phyloP scores from a whole-genome alignment of 139 green algal genomes.

The Protoeuglena noctilucae region DNA sequence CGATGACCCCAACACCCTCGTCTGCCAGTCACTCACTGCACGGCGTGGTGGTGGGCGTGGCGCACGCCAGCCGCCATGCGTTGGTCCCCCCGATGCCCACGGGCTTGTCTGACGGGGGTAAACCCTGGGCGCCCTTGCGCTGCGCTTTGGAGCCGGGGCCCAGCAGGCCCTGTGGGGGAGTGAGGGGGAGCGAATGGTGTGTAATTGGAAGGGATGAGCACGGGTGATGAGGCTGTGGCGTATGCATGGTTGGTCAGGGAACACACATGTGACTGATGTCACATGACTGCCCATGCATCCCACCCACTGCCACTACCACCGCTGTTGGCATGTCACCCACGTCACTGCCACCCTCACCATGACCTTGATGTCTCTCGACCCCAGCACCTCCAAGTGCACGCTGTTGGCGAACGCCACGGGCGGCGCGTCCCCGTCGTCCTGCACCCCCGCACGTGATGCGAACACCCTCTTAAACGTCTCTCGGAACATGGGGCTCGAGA shows the following conservation, averaged over 20 bases:
- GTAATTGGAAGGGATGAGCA: too few relatives aligned
- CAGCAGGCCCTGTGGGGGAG: constrained; percentile 5
- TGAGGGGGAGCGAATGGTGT: too few relatives aligned
- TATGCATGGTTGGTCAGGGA: too few relatives aligned
- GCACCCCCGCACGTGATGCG: too few relatives aligned
- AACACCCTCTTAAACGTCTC: constrained; percentile 64
- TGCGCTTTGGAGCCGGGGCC: not conserved
- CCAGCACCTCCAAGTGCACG: constrained; percentile 55
- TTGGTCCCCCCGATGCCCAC: constrained; percentile 80
- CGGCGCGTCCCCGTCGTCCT: constrained; percentile 36
- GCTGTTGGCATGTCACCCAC: too few relatives aligned
- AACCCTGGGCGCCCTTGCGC: not conserved
- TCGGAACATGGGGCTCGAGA: constrained; percentile 75
- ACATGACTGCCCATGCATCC: too few relatives aligned
- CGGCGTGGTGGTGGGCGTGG: constrained; percentile 51
- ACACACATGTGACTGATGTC: too few relatives aligned
- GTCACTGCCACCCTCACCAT: too few relatives aligned
- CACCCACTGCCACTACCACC: too few relatives aligned
- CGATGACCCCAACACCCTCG: too few relatives aligned
- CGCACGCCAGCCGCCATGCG: constrained; percentile 73
- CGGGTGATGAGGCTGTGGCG: too few relatives aligned
- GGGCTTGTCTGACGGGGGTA: constrained; percentile 5
- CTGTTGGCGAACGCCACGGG: constrained; percentile 47
- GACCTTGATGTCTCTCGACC: constrained; percentile 20
- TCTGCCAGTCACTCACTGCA: too few relatives aligned